Evolutionary conservation across 1,139 yeast genomes (phyloP).

Genomic region (Nakaseomyces sp.): DNA sequence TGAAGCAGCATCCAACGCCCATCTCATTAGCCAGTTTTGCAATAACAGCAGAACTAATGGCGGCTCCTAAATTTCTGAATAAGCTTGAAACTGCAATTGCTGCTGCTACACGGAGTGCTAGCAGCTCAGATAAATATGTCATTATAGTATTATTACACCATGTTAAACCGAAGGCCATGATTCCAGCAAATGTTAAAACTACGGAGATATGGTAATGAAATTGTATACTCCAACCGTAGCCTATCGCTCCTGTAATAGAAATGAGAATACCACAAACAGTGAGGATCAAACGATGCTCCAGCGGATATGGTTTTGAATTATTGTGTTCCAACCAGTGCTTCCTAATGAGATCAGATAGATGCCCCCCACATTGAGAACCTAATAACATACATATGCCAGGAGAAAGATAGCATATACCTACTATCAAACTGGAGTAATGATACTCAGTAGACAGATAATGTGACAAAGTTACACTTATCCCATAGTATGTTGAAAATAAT

Average conservation of each 20-base stretch:
- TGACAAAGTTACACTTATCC: slow-evolving; percentile 44
- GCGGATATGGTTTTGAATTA: slow-evolving; percentile 26
- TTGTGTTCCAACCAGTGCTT: slow-evolving; percentile 27
- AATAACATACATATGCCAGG: slow-evolving; percentile 45
- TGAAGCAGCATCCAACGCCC: slow-evolving; percentile 55
- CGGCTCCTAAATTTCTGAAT: slow-evolving; percentile 49
- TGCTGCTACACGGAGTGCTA: slow-evolving; percentile 46
- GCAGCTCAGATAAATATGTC: slow-evolving; percentile 47
- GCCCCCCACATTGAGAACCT: slow-evolving; percentile 47
- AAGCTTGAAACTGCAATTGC: slow-evolving; percentile 50
- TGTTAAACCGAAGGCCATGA: slow-evolving; percentile 49
- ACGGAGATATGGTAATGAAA: slow-evolving; percentile 37
- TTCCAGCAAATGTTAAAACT: slow-evolving; percentile 39
- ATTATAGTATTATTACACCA: slow-evolving; percentile 53
- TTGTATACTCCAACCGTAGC: slow-evolving; percentile 50
- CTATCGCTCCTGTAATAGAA: slow-evolving; percentile 40
- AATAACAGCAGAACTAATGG: slow-evolving; percentile 44
- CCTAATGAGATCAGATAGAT: slow-evolving; percentile 39
- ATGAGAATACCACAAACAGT: slow-evolving; percentile 41
- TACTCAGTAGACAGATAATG: slow-evolving; percentile 36
- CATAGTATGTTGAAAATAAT: slow-evolving; percentile 49
- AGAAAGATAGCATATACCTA: slow-evolving; percentile 44
- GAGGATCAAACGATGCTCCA: slow-evolving; percentile 41
- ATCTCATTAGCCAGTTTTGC: slow-evolving; percentile 36
- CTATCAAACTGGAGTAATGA: slow-evolving; percentile 32